Conservation (phyloP, 2,329 filamentous ascomycete genomes). For the Neopestalotiopsis sp. region DNA sequence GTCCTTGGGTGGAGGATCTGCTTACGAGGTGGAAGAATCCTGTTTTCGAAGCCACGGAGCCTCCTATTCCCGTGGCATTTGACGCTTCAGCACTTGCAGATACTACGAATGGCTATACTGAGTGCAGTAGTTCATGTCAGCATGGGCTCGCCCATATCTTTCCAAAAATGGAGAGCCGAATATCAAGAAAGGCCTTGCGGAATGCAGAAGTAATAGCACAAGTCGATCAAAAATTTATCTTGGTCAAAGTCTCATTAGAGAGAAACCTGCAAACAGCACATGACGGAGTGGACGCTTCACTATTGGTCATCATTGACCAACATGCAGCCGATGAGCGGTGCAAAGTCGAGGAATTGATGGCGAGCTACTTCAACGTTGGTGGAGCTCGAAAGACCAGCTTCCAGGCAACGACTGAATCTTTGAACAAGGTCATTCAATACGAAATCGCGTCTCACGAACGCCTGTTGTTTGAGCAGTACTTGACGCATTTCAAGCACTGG, state of each 20-base stretch:
- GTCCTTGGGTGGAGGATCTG: slow-evolving; percentile 65
- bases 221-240: slow-evolving; percentile 88
- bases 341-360: slow-evolving; percentile 76
- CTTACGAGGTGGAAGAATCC: slow-evolving; percentile 77
- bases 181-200: slow-evolving; percentile 68
- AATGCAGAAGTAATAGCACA: slow-evolving; percentile 75
- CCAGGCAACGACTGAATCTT: slow-evolving; percentile 37
- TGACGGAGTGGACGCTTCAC: slow-evolving; percentile 18
- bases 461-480: slow-evolving; percentile 59
- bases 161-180: slow-evolving; percentile 41
- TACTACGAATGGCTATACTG: slow-evolving; percentile 24
- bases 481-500: slow-evolving; percentile 71
- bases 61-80: slow-evolving; percentile 48
- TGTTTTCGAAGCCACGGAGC: slow-evolving; percentile 63
- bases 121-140: not conserved
- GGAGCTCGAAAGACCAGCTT: not conserved
- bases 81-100: slow-evolving; percentile 27
- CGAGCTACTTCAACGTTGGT: slow-evolving; percentile 48
- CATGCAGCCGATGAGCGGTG: slow-evolving; percentile 93
- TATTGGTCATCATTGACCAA: slow-evolving; percentile 84
- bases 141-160: slow-evolving; percentile 27
- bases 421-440: slow-evolving; percentile 66
- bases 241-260: slow-evolving; percentile 62
- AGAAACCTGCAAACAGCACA: not conserved
- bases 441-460: slow-evolving; percentile 68